Percentiles rank a stretch among this genome's conserved stretches.
Conservation (phyloP, 257 asterid genomes). For the Solanum bulbocastanum region DNA sequence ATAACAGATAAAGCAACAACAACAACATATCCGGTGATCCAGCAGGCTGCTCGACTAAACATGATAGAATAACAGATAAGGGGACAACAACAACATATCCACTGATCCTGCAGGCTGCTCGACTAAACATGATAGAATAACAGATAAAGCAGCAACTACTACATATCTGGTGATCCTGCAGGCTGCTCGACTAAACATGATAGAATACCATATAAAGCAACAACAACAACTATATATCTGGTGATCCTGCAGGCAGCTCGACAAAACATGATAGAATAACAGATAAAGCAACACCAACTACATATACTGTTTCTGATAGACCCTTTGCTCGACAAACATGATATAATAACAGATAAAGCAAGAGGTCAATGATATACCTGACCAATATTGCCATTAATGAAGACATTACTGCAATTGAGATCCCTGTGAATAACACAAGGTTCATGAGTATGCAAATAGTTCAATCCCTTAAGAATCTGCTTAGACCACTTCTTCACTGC, state of each 20-base stretch:
- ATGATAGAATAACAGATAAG: background rate
- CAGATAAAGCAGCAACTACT: background rate
- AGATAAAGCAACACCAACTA: background rate
- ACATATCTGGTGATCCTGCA: too few species aligned
- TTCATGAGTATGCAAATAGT: slow-evolving; percentile 60
- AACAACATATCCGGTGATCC: too few species aligned
- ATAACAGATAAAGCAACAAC: background rate
- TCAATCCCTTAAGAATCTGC: slow-evolving; percentile 72
- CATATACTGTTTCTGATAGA: too few species aligned
- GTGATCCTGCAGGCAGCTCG: too few species aligned
- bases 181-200: background rate
- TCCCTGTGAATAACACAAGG: slow-evolving; percentile 77
- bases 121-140: background rate
- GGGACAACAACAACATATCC: too few species aligned
- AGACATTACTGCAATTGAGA: slow-evolving; percentile 77
- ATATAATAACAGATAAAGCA: background rate
- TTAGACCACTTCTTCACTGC: slow-evolving; percentile 78
- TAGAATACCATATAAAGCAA: background rate
- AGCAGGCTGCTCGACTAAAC: background rate
- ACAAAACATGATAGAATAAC: too few species aligned
- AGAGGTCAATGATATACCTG: slow-evolving; percentile 26
- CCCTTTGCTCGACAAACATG: background rate
- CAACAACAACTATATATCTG: too few species aligned
- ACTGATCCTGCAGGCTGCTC: too few species aligned
- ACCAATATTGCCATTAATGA: slow-evolving; percentile 78